phyloP scores from a whole-genome alignment of 768 basidiomycete genomes.

The Phanerochaete sordida region DNA sequence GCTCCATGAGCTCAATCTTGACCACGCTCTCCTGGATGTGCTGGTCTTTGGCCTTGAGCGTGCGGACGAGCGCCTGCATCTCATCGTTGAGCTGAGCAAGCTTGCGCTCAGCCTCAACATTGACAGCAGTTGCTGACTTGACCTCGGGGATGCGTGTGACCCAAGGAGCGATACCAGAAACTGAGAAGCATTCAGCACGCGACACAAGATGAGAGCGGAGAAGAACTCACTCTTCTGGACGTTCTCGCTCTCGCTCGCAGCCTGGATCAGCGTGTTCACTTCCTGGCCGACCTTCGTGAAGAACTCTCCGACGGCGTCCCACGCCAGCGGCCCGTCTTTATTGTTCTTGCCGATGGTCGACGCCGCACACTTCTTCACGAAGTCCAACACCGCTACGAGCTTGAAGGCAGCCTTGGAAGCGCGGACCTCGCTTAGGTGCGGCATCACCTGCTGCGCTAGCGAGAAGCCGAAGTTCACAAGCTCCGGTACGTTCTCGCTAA shows the following conservation, averaged over 20 bases:
- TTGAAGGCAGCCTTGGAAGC: constrained; percentile 76
- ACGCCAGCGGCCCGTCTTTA: constrained; percentile 62
- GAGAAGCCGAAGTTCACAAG: constrained; percentile 91
- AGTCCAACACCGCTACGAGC: constrained; percentile 62
- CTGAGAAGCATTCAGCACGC: constrained; percentile 31
- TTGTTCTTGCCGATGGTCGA: constrained; percentile 67
- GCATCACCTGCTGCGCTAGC: constrained; percentile 85
- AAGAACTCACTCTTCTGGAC: constrained; percentile 66
- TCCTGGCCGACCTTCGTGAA: constrained; percentile 71
- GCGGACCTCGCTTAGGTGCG: constrained; percentile 80
- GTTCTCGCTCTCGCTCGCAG: constrained; percentile 71
- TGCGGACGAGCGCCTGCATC: constrained; percentile 81
- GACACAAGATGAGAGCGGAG: background rate
- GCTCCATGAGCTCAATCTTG: constrained; percentile 94
- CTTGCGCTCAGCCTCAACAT: constrained; percentile 90
- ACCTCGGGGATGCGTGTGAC: constrained; percentile 76
- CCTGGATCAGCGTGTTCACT: constrained; percentile 64
- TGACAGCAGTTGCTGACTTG: constrained; percentile 77
- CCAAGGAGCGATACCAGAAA: constrained; percentile 82
- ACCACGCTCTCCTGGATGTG: constrained; percentile 82
- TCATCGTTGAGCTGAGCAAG: constrained; percentile 85
- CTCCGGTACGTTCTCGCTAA: constrained; percentile 73
- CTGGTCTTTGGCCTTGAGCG: constrained; percentile 86
- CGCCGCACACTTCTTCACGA: constrained; percentile 70
- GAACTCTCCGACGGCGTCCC: constrained; percentile 74